Evolutionary conservation across 2,329 filamentous ascomycete species (phyloP), one percentile per base, ranked within the genome.

Genomic region (Penicillium sp.): DNA sequence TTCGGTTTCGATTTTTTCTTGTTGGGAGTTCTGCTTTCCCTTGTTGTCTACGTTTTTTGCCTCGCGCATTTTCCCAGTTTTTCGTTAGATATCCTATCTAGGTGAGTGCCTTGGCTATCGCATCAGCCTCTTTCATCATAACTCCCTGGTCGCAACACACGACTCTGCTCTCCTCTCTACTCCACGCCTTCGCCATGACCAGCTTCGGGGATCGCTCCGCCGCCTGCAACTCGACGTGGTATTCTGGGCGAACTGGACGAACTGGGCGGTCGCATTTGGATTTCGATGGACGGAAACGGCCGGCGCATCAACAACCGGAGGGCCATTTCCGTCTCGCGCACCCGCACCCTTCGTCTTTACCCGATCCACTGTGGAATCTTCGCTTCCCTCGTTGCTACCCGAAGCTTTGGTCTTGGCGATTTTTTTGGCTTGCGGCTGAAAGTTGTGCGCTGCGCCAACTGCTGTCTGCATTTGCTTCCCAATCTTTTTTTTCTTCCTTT

Each of bases 11-110:
- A 59, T 63, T 65, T 63, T 63, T 64, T 54, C 61, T 63, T 63
- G 58, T 62, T 55, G 62, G 63, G 63, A 65, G 63, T 65, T 65
- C 38, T 63, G 58, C 61, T 65, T 60, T 55, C 58, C 54, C 56
- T 52, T 55, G 54, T 61, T 59, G 51, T 57, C 55, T 45, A 44
- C 49, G 47, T 61, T 56, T 54, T 56, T 54, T 52, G 49, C 53
- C 55, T 61, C 61, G 61, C 56, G 48, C 56, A 57, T 60, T 61
- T 45, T 36, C 13, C 55, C 47, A 51, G 56, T 57, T 49, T 61
- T 58, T 52, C 60, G 58, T 47, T 55, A 54, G 44, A 34, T 61
- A 53, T 59, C 61, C 43, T 47, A 52, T 53, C 34, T 44, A 54
- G 62, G 63, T 65, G 57, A 64, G 63, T 65, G 10, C 32, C 34